These are phyloP conservation scores for Talaromyces piceae DNA, from an alignment of 2,329 filamentous ascomycete species.

Conservation along the genomic window DNA sequence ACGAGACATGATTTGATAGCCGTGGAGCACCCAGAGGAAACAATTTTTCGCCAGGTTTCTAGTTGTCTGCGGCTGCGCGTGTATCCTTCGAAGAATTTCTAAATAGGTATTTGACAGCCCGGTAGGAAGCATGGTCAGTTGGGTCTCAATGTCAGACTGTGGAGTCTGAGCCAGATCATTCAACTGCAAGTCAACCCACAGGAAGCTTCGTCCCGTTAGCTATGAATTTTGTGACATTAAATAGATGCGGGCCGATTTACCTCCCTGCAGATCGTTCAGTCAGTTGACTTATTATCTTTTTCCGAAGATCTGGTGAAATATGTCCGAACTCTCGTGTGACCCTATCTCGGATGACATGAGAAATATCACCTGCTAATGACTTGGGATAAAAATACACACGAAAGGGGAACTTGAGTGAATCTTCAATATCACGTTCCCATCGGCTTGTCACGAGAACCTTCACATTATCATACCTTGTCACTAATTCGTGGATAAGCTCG, in stretches of 20 bases:
- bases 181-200: conserved; percentile 10
- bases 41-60: conserved; percentile 6
- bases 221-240: background rate
- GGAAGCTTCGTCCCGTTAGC: conserved; percentile 4
- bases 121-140: conserved; percentile 5
- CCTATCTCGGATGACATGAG: conserved; percentile 2
- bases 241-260: background rate
- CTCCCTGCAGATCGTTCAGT: conserved; percentile 8
- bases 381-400: background rate
- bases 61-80: conserved; percentile 1
- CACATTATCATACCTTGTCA: background rate
- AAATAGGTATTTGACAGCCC: conserved; percentile 7
- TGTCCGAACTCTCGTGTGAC: conserved; percentile 3
- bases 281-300: conserved; percentile 3
- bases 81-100: conserved; percentile 4
- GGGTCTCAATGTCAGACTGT: conserved; percentile 1
- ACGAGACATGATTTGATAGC: background rate
- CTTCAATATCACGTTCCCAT: conserved; percentile 5
- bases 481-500: background rate
- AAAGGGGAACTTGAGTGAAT: background rate
- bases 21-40: conserved; percentile 8
- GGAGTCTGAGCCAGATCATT: conserved; percentile 6
- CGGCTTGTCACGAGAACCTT: conserved; percentile 9
- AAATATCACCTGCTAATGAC: conserved; percentile 1
- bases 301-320: background rate